phyloP scores from a whole-genome alignment of 2,329 filamentous ascomycete genomes.

The Calonectria fujianensis region DNA sequence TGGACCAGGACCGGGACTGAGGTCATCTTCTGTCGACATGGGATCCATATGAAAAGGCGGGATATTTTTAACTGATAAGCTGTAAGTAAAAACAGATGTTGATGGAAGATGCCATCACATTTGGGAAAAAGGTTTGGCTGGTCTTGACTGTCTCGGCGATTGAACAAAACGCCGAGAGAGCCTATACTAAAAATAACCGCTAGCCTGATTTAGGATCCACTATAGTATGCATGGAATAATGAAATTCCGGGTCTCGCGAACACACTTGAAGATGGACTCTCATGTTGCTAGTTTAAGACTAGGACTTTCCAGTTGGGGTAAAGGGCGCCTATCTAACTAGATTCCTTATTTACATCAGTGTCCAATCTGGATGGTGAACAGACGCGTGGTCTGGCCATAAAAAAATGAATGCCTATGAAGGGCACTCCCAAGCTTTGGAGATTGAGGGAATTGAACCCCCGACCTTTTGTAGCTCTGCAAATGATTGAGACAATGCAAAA shows the following conservation, averaged over 20 bases:
- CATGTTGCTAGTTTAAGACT: not conserved
- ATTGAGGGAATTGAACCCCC: too few species aligned
- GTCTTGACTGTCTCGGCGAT: not conserved
- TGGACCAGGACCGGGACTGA: not conserved
- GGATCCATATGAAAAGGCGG: not conserved
- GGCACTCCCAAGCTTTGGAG: too few species aligned
- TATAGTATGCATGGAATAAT: not conserved
- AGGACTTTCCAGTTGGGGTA: too few species aligned
- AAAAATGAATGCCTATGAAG: too few species aligned
- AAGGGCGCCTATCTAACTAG: too few species aligned
- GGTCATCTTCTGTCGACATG: not conserved
- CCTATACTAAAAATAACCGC: not conserved
- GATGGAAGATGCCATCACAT: not conserved
- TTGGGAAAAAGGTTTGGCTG: not conserved
- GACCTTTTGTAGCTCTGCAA: too few species aligned
- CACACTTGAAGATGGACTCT: not conserved
- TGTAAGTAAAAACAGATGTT: not conserved
- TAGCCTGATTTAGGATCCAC: not conserved
- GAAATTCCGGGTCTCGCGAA: not conserved
- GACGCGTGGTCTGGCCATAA: too few species aligned
- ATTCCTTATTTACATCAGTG: too few species aligned
- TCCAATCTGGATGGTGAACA: too few species aligned
- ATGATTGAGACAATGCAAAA: too few species aligned
- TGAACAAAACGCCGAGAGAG: not conserved
- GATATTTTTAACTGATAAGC: too few species aligned